Evolutionary conservation across 768 basidiomycete genomes (phyloP).

Genomic region (Leccinellum rugosiceps): DNA sequence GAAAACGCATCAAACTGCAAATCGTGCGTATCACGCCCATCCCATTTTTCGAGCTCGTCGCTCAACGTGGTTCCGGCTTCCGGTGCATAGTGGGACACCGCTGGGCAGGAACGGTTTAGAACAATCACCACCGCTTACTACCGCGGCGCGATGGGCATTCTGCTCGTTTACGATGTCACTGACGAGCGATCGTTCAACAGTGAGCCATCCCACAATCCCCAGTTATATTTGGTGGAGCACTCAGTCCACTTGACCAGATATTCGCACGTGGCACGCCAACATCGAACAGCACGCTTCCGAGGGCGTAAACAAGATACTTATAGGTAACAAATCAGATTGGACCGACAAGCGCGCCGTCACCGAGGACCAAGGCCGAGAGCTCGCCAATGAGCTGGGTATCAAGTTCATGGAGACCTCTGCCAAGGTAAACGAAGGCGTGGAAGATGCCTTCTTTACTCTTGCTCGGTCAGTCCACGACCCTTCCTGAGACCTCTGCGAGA

Average conservation of each 20-base stretch:
- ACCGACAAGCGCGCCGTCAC: conserved; percentile 91
- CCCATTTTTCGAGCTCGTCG: background rate
- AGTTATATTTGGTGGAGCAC: conserved; percentile 9
- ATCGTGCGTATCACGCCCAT: conserved; percentile 63
- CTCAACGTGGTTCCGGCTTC: background rate
- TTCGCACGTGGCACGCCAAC: conserved; percentile 96
- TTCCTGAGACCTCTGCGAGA: background rate
- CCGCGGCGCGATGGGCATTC: conserved; percentile 97
- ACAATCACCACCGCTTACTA: conserved; percentile 99
- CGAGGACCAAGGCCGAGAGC: conserved; percentile 85
- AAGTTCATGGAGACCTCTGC: conserved; percentile 98
- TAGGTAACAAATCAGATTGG: conserved; percentile 99
- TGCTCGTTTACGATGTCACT: conserved; percentile 98
- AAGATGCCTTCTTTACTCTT: conserved; percentile 97
- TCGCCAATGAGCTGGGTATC: conserved; percentile 92
- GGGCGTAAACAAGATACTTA: conserved; percentile 98
- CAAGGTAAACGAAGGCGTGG: conserved; percentile 95
- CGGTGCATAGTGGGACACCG: conserved; percentile 87
- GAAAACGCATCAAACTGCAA: conserved; percentile 98
- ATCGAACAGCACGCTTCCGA: conserved; percentile 99
- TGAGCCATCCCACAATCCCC: conserved; percentile 38
- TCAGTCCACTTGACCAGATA: conserved; percentile 53
- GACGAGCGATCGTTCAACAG: conserved; percentile 95
- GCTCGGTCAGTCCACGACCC: conserved; percentile 66
- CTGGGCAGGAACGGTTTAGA: conserved; percentile 97